These are phyloP conservation scores for Xerocomus amazonicus DNA, from an alignment of 1,284 basidiomycete species.

Conservation along the genomic window DNA sequence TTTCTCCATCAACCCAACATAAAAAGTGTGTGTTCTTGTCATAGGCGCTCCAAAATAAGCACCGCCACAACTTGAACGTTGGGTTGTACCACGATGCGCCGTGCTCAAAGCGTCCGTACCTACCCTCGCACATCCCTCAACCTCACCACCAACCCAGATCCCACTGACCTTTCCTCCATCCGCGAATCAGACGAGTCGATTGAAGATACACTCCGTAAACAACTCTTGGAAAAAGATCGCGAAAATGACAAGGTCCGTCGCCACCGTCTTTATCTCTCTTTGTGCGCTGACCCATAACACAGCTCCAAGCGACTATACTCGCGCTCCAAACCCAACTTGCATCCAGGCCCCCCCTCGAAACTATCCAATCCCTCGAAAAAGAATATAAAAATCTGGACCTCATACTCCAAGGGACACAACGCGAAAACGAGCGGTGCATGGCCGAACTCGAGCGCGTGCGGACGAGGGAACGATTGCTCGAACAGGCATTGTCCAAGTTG, in stretches of 20 bases:
- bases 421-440: constrained; percentile 78
- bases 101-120: constrained; percentile 54
- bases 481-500: constrained; percentile 61
- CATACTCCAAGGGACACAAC: constrained; percentile 67
- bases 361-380: constrained; percentile 57
- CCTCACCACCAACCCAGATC: constrained; percentile 27
- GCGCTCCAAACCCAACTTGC: constrained; percentile 59
- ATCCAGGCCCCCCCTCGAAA: constrained; percentile 61
- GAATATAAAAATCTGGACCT: constrained; percentile 71
- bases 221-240: constrained; percentile 65
- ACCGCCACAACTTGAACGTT: neutral
- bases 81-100: constrained; percentile 38
- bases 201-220: constrained; percentile 59
- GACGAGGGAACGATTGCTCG: constrained; percentile 65
- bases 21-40: too few relatives aligned
- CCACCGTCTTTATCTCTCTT: neutral
- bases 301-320: constrained; percentile 61
- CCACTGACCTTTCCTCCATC: constrained; percentile 58
- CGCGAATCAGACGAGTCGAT: constrained; percentile 44
- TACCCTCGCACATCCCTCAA: constrained; percentile 47
- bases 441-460: constrained; percentile 65
- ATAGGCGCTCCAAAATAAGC: neutral
- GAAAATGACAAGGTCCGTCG: constrained; percentile 61
- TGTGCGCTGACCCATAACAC: neutral
- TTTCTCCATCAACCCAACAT: too few relatives aligned